Evolutionary conservation across 495 filamentous ascomycete species (phyloP).

Genomic region (Platismatia glauca): DNA sequence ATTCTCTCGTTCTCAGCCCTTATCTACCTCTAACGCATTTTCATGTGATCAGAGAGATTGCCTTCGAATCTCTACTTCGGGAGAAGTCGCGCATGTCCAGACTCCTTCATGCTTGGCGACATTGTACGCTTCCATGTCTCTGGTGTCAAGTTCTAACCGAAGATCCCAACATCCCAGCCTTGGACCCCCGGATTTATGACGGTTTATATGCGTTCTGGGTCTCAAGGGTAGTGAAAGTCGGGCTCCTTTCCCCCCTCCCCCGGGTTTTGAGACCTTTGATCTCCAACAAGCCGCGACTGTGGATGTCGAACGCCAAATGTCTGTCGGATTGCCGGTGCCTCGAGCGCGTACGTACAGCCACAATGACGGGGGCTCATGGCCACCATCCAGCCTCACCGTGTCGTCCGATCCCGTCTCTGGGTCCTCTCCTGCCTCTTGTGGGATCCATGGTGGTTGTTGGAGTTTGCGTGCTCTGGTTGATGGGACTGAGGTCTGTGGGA

Average conservation of each 20-base stretch:
- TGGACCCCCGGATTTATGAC: neutral
- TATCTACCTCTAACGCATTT: neutral
- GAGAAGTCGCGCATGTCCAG: neutral
- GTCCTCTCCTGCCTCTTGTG: neutral
- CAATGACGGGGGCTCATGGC: neutral
- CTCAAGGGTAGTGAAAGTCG: neutral
- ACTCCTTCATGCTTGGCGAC: neutral
- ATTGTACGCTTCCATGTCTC: neutral
- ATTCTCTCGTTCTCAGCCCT: no score
- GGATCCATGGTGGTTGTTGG: no score
- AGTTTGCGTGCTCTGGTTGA: no score
- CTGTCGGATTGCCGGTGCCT: no score
- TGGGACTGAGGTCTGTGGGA: no score
- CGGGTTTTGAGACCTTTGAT: no score
- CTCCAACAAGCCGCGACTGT: no score
- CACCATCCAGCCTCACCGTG: neutral
- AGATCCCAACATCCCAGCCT: neutral
- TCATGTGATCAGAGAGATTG: neutral
- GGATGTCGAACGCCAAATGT: no score
- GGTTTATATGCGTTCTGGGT: neutral
- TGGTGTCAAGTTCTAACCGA: neutral
- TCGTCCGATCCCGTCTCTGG: neutral
- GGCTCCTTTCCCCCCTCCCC: no score
- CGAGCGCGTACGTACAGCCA: no score
- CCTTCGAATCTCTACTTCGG: neutral